phyloP scores from a whole-genome alignment of 176 grass and related monocot genomes.

The Chloris gayana region DNA sequence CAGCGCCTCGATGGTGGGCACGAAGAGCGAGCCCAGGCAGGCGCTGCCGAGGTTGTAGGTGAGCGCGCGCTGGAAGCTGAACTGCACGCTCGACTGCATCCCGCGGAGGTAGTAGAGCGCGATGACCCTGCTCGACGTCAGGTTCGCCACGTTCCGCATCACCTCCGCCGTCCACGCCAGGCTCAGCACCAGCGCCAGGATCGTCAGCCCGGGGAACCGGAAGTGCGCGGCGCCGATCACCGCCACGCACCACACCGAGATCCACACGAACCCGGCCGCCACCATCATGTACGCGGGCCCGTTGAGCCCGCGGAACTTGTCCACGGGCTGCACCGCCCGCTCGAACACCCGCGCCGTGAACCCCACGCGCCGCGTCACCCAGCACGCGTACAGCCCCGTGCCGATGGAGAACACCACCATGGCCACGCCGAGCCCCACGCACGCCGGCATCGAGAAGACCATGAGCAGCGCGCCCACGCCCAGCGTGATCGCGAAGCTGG shows the following conservation, averaged over 20 bases:
- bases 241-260: constrained; percentile 80
- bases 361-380: constrained; percentile 65
- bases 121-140: constrained; percentile 89
- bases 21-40: constrained; percentile 89
- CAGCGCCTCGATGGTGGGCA: constrained; percentile 86
- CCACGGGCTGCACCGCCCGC: constrained; percentile 60
- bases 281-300: constrained; percentile 94
- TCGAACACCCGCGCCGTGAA: constrained; percentile 73
- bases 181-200: constrained; percentile 75
- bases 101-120: constrained; percentile 98
- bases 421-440: constrained; percentile 63
- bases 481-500: constrained; percentile 66
- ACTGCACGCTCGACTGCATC: constrained; percentile 88
- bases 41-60: constrained; percentile 91
- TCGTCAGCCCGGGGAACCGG: constrained; percentile 73
- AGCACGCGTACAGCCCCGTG: constrained; percentile 85
- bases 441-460: constrained; percentile 82
- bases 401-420: constrained; percentile 90
- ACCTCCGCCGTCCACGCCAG: constrained; percentile 92
- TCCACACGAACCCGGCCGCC: constrained; percentile 76
- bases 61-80: constrained; percentile 97
- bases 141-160: constrained; percentile 95
- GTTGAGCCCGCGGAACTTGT: constrained; percentile 77
- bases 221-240: constrained; percentile 89
- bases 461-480: constrained; percentile 74